Evolutionary conservation across 495 filamentous ascomycete genomes (phyloP), one percentile per base, ranked within the genome.

Genomic region (Podospora australis): DNA sequence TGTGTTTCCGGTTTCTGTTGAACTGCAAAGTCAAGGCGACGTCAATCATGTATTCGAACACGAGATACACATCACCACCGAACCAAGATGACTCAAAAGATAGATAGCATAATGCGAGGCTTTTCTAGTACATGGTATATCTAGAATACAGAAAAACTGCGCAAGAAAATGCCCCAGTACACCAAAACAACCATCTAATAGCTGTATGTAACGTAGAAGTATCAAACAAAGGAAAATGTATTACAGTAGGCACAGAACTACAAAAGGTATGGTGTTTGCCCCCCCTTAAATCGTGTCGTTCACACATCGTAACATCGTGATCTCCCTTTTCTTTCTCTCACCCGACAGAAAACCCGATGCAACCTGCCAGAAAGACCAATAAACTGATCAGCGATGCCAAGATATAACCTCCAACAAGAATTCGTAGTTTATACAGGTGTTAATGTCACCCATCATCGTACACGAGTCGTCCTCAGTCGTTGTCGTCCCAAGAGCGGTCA

Each of bases 171-270:
- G n/a, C n/a, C n/a, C n/a, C n/a, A n/a, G n/a, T n/a, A n/a, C n/a
- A n/a, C n/a, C n/a, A n/a, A n/a, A n/a, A n/a, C n/a, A n/a, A n/a
- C n/a, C n/a, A n/a, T n/a, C n/a, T n/a, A n/a, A n/a, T n/a, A n/a
- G n/a, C n/a, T n/a, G n/a, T n/a, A n/a, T n/a, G n/a, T n/a, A n/a
- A n/a, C n/a, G n/a, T n/a, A n/a, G n/a, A n/a, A n/a, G n/a, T 23
- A 50, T 51, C 49, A 28, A n/a, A 51, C 49, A 46, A 52, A 52
- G 44, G 49, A 52, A 47, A 36, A 52, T 29, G 30, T 24, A 19
- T 46, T 52, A 41, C 46, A 36, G 32, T 36, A 36, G 32, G 49
- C 46, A 29, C n/a, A 34, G 30, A 36, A 36, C 32, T 36, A 36
- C 32, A 36, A 36, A 49, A 32, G 24, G 35, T 52, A 52, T 44